Percentiles rank a stretch among this genome's conserved stretches.
These are phyloP conservation scores for Fusarium sp. DNA, from an alignment of 2,329 filamentous ascomycete genomes.

Conservation along the genomic window DNA sequence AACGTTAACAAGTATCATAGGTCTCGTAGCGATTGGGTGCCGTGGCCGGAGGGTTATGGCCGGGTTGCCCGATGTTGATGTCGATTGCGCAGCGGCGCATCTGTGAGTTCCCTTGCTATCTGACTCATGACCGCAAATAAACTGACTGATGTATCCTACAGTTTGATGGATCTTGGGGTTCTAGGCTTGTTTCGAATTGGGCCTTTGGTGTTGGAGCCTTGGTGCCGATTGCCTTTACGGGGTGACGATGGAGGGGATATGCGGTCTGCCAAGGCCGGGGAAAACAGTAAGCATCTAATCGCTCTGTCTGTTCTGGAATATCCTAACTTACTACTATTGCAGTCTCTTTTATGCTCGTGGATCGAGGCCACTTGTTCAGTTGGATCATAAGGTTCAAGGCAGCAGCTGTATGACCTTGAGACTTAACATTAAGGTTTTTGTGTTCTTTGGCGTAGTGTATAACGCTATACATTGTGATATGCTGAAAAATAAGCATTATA, in stretches of 20 bases:
- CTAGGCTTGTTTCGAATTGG: neutral
- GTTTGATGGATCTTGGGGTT: neutral
- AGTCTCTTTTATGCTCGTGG: neutral
- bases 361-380: neutral
- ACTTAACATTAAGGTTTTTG: neutral
- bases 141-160: too few species aligned
- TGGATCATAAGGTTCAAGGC: neutral
- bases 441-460: neutral
- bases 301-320: neutral
- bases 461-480: neutral
- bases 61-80: neutral
- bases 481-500: neutral
- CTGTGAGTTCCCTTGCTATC: neutral
- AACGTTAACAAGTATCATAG: too few species aligned
- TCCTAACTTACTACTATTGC: fast-evolving
- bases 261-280: neutral
- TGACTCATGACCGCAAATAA: too few species aligned
- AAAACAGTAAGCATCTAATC: neutral
- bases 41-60: too few species aligned
- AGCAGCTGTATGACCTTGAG: neutral
- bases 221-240: neutral
- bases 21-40: too few species aligned
- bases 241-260: neutral
- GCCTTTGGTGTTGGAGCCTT: neutral
- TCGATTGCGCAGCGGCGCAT: neutral